Conservation (phyloP, 352 stramenopile genomes). For the Globisporangium radiosum region DNA sequence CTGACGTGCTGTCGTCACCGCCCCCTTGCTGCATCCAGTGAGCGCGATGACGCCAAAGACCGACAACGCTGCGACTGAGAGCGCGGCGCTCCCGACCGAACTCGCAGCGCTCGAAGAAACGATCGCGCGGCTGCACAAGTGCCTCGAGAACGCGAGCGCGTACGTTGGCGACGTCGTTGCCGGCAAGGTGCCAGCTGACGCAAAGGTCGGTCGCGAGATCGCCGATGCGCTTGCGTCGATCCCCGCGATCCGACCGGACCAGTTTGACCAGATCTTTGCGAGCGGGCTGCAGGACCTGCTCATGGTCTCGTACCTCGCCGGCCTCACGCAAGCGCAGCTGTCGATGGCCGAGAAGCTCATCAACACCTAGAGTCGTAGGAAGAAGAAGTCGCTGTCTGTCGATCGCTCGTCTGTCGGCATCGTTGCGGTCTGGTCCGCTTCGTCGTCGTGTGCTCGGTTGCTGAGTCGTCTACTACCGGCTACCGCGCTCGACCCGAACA, state of each 20-base stretch:
- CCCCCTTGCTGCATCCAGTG: slow-evolving; percentile 21
- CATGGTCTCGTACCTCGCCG: slow-evolving; percentile 98
- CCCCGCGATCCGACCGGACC: slow-evolving; percentile 89
- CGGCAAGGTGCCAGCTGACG: slow-evolving; percentile 64
- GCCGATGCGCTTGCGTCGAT: slow-evolving; percentile 92
- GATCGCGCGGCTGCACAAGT: slow-evolving; percentile 88
- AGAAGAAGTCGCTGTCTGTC: not conserved
- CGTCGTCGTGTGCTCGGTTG: too few relatives aligned
- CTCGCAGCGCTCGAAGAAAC: slow-evolving; percentile 62
- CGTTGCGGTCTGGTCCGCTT: too few relatives aligned
- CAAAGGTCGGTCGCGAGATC: slow-evolving; percentile 90
- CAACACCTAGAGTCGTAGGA: slow-evolving; percentile 52
- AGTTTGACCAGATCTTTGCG: slow-evolving; percentile 97
- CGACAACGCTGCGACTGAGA: too few relatives aligned
- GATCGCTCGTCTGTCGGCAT: not conserved
- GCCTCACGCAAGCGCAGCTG: slow-evolving; percentile 96
- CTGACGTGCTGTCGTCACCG: slow-evolving; percentile 3
- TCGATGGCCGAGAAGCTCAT: slow-evolving; percentile 98
- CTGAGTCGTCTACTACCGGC: too few relatives aligned
- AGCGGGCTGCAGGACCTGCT: slow-evolving; percentile 96
- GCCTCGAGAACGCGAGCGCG: slow-evolving; percentile 83
- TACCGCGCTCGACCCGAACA: too few relatives aligned
- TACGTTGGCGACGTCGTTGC: slow-evolving; percentile 92
- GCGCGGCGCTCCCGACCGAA: slow-evolving; percentile 55
- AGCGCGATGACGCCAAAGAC: slow-evolving; percentile 53